phyloP scores from a whole-genome alignment of 2,329 filamentous ascomycete genomes.

The Ophiocordyceps robertsii region DNA sequence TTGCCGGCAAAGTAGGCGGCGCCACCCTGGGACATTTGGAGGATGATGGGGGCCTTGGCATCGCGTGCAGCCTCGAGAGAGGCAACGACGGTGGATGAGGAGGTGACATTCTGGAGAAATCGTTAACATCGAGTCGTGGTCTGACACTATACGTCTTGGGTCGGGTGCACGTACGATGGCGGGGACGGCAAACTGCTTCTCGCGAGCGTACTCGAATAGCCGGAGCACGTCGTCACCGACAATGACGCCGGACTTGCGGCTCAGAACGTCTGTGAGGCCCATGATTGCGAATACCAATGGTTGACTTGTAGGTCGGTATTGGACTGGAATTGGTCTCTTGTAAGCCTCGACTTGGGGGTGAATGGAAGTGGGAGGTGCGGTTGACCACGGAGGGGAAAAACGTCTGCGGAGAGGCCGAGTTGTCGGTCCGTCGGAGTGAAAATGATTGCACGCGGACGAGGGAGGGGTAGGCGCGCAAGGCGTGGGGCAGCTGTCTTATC shows the following conservation, averaged over 20 bases:
- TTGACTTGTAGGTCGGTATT: not conserved
- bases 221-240: conserved; percentile 39
- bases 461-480: too few relatives aligned
- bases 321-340: not conserved
- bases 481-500: not conserved
- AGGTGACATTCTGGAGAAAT: conserved; percentile 61
- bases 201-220: conserved; percentile 82
- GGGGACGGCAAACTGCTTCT: conserved; percentile 80
- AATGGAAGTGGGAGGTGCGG: not conserved
- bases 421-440: not conserved
- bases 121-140: not conserved
- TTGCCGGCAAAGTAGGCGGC: conserved; percentile 88
- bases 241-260: conserved; percentile 39
- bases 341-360: not conserved
- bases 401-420: not conserved
- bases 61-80: conserved; percentile 91
- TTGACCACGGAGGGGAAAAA: not conserved
- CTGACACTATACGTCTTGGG: not conserved
- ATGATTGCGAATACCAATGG: conserved; percentile 15
- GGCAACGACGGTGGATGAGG: conserved; percentile 65
- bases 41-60: conserved; percentile 78
- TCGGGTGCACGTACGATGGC: conserved; percentile 39
- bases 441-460: too few relatives aligned
- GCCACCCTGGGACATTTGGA: conserved; percentile 89
- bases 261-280: conserved; percentile 28